Conservation (phyloP, 169 alveolate species). For the Toxoplasma gondii region DNA sequence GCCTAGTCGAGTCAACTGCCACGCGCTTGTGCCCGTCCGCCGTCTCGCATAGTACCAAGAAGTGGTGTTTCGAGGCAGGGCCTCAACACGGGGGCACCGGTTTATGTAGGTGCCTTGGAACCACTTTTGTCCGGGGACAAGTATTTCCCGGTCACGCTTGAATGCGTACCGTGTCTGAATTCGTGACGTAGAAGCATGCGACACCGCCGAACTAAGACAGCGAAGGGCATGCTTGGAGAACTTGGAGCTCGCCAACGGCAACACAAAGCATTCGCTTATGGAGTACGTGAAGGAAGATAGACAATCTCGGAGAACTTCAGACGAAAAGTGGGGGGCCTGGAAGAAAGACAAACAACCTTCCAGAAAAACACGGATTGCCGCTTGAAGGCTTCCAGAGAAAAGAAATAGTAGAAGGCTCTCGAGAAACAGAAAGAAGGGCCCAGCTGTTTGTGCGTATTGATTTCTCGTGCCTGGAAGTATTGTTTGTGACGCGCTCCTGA, state of each 20-base stretch:
- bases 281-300: conserved; percentile 16
- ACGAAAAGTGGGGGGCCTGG: not conserved
- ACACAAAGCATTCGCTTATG: not conserved
- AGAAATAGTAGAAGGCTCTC: not conserved
- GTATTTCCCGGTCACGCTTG: not conserved
- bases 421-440: not conserved
- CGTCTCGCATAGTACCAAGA: not conserved
- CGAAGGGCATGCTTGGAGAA: not conserved
- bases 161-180: not conserved
- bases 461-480: not conserved
- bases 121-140: not conserved
- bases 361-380: not conserved
- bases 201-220: not conserved
- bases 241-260: not conserved
- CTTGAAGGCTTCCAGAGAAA: not conserved
- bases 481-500: not conserved
- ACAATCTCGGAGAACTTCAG: not conserved
- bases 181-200: not conserved
- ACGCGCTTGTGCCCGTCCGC: not conserved
- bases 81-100: not conserved
- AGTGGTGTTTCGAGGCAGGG: not conserved
- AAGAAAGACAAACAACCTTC: not conserved
- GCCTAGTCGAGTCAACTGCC: not conserved
- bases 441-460: not conserved
- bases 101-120: not conserved